Conservation (phyloP, 1,139 yeast species). For the Kurtzmaniella quercitrusa region DNA sequence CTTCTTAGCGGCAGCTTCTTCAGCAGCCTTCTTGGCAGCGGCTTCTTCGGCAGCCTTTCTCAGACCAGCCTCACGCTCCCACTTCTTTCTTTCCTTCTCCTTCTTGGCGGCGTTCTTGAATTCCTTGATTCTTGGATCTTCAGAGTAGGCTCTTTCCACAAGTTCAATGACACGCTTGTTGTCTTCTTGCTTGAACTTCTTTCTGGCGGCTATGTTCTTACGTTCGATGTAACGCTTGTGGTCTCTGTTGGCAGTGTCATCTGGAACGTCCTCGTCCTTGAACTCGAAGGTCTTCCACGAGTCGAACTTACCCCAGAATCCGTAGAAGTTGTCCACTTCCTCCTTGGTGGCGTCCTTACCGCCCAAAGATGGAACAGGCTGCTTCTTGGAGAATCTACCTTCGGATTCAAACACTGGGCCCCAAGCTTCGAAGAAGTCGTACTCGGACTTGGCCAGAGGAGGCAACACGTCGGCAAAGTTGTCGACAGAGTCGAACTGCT, state of each 20-base stretch:
- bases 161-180: constrained; percentile 83
- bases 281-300: constrained; percentile 99
- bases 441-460: constrained; percentile 58
- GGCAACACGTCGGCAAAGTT: constrained; percentile 79
- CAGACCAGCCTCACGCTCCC: constrained; percentile 98
- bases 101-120: constrained; percentile 94
- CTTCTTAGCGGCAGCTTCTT: constrained; percentile 67
- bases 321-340: constrained; percentile 86
- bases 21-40: constrained; percentile 76
- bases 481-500: constrained; percentile 94
- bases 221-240: constrained; percentile 98
- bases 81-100: constrained; percentile 90
- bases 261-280: constrained; percentile 98
- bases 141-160: constrained; percentile 81
- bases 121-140: constrained; percentile 91
- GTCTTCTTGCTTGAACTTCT: constrained; percentile 97
- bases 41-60: constrained; percentile 94
- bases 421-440: constrained; percentile 90
- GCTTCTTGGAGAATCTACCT: constrained; percentile 85
- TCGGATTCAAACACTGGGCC: constrained; percentile 88
- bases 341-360: constrained; percentile 61
- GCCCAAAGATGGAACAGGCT: constrained; percentile 86
- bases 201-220: constrained; percentile 94
- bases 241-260: constrained; percentile 98
- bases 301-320: constrained; percentile 92